phyloP scores from a whole-genome alignment of 257 asterid genomes.

The Solanum sejunctum region DNA sequence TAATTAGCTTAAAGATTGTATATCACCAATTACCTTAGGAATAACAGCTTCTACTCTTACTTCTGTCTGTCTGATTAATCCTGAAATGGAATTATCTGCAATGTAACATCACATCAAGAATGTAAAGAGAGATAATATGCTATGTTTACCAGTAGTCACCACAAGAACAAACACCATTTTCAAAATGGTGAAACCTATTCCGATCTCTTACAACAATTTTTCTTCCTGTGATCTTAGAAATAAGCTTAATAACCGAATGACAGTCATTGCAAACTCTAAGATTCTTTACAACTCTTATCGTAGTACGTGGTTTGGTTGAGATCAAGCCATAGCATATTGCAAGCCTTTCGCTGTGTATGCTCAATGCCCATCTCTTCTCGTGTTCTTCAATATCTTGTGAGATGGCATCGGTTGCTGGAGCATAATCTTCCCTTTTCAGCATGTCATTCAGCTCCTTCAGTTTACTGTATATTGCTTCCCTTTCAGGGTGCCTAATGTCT shows the following conservation, averaged over 20 bases:
- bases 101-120: neutral
- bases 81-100: neutral
- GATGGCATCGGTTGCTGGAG: conserved; percentile 24
- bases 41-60: neutral
- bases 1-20: too few relatives aligned
- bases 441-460: conserved; percentile 18
- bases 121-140: neutral
- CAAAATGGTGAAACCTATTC: conserved; percentile 55
- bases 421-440: conserved; percentile 25
- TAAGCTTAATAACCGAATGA: conserved; percentile 34
- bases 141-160: conserved; percentile 40
- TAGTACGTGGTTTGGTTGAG: conserved; percentile 13
- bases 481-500: conserved; percentile 38
- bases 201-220: conserved; percentile 40
- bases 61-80: neutral
- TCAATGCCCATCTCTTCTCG: conserved; percentile 32
- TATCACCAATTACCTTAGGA: neutral
- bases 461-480: conserved; percentile 32
- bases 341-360: conserved; percentile 49
- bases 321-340: conserved; percentile 45
- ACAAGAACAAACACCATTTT: conserved; percentile 45
- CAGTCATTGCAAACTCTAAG: conserved; percentile 50
- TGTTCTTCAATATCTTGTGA: conserved; percentile 28
- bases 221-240: conserved; percentile 22
- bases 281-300: conserved; percentile 35